phyloP scores from a whole-genome alignment of 2,329 filamentous ascomycete genomes.

The Didymella arachidicola region DNA sequence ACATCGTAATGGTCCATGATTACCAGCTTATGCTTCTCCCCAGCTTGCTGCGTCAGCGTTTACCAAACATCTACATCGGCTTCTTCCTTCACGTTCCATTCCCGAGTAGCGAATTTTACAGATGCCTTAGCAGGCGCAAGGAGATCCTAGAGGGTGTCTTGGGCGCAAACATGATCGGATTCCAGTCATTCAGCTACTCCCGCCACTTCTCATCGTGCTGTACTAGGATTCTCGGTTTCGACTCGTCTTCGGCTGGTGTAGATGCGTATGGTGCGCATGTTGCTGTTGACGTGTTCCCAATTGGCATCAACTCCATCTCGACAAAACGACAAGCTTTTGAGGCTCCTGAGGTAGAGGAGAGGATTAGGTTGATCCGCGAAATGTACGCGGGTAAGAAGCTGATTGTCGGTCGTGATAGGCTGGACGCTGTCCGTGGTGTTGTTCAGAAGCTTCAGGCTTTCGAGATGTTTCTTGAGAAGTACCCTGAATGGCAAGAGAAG shows the following conservation, averaged over 20 bases:
- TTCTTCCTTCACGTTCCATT: constrained; percentile 96
- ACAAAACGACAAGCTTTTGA: constrained; percentile 79
- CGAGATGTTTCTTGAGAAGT: constrained; percentile 87
- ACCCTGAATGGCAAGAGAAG: constrained; percentile 90
- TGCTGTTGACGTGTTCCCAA: constrained; percentile 91
- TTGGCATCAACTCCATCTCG: constrained; percentile 87
- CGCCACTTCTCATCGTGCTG: constrained; percentile 95
- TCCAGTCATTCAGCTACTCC: constrained; percentile 95
- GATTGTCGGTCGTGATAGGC: constrained; percentile 91
- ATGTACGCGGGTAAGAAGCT: constrained; percentile 91
- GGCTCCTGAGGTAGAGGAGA: constrained; percentile 73
- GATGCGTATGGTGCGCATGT: constrained; percentile 90
- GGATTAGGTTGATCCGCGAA: constrained; percentile 73
- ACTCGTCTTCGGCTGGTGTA: constrained; percentile 82
- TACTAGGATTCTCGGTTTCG: constrained; percentile 88
- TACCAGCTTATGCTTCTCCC: constrained; percentile 92
- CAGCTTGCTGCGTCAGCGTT: constrained; percentile 82
- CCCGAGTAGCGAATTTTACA: constrained; percentile 93
- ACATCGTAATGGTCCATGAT: constrained; percentile 92
- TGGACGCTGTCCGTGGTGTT: constrained; percentile 91
- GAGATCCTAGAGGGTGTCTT: constrained; percentile 89
- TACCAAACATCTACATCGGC: constrained; percentile 89
- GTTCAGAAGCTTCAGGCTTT: constrained; percentile 97
- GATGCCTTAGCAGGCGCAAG: constrained; percentile 86
- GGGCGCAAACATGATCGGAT: constrained; percentile 90